Base-by-base conservation (phyloP, 139 green algal species). In the Tetradesmus lagerheimii region DNA sequence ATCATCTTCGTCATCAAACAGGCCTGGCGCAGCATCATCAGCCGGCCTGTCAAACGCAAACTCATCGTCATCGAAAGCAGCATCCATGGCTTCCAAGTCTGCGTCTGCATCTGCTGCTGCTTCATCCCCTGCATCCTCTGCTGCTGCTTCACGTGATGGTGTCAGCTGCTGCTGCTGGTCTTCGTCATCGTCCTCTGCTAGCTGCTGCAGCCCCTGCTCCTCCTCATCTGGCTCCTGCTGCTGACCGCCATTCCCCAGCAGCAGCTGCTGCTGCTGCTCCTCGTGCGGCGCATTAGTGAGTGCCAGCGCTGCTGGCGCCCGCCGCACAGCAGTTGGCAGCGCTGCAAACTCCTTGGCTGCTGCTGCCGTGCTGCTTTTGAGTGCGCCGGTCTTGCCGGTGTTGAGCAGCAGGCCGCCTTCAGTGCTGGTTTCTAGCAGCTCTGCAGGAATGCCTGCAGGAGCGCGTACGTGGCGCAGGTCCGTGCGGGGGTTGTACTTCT, bases 401-500 rank as follows among this genome's bases (percentile, higher is more conserved):
- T 94, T 92, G 64, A 97, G 82, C 38, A 97, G 86, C 50, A 97
- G 88, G n/a, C 93, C 92, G 37, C 95, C 95, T 35, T 96, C 93
- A 18, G 84, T 83, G 5, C 80, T 95, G 43, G 71, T 45, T 20
- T 89, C 92, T 67, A 97, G 85, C 29, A 92, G 74, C 0, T 88
- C 94, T 85, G 96, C 92, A 37, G 95, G 95, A 75, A 97, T 97
- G 89, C 95, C 95, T 41, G 93, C 88, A 18, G 95, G 95, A 31
- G 86, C 88, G 16, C 94, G 91, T 34, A 97, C 92, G 27, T 92
- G 80, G 34, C 80, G 80, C 64, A 91, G 64, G 12, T 88, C 80
- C 1, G 35, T 83, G 37, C 62, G 41, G 15, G 88, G 88, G 45
- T 83, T 83, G 41, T 92, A 93, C 31, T 92, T 80, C 1, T 95